These are phyloP conservation scores for Fraxinus xanthoxyloides DNA, from an alignment of 305 asterid genomes.

Conservation along the genomic window DNA sequence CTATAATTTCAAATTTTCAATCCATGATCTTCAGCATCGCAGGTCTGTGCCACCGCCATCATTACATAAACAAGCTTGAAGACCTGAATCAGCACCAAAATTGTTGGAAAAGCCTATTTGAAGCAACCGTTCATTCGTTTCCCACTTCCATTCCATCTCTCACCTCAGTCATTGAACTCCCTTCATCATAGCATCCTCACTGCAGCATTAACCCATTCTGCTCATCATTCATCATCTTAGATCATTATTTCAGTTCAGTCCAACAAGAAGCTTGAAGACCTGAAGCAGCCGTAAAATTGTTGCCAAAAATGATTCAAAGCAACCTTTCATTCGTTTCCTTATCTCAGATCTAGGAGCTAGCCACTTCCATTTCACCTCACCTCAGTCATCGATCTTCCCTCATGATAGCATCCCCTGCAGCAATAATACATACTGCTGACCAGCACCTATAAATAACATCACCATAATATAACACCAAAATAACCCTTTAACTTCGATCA, in stretches of 20 bases:
- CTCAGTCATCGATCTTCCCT: not conserved
- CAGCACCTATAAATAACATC: not conserved
- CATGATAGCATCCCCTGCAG: not conserved
- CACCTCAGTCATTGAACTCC: not conserved
- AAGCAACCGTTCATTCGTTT: not conserved
- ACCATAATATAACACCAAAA: not conserved
- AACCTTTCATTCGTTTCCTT: not conserved
- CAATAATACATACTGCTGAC: not conserved
- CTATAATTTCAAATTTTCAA: not conserved
- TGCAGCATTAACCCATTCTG: not conserved
- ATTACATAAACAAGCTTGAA: not conserved
- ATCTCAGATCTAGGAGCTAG: not conserved
- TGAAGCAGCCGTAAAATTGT: not conserved
- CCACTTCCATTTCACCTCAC: not conserved
- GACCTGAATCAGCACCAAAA: not conserved
- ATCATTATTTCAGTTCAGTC: not conserved
- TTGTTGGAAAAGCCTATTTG: not conserved
- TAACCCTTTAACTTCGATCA: not conserved
- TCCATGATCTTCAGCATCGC: not conserved
- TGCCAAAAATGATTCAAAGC: not conserved
- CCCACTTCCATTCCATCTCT: not conserved
- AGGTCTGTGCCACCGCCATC: not conserved
- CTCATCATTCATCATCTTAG: not conserved
- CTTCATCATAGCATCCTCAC: not conserved
- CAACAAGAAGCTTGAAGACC: not conserved